Percentiles rank a stretch among this genome's conserved stretches.
These are phyloP conservation scores for Coriaria nepalensis DNA, from an alignment of 306 rosid species.

Conservation along the genomic window DNA sequence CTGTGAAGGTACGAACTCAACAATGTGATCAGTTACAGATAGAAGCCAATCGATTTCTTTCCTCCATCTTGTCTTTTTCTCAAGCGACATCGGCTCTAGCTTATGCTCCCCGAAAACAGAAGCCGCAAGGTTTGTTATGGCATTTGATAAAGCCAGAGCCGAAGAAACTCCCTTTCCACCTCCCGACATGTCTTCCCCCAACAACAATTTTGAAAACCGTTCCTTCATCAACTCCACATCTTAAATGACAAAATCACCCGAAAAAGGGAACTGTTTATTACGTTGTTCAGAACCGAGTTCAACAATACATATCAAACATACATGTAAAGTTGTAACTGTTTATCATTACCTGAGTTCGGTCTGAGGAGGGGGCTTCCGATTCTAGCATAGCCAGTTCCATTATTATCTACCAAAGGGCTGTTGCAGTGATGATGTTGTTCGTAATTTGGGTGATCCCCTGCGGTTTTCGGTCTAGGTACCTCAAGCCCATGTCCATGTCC, in stretches of 20 bases:
- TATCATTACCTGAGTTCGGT: conserved; percentile 28
- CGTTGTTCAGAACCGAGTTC: not conserved
- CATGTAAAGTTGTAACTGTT: no score
- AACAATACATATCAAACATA: not conserved
- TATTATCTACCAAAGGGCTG: conserved; percentile 15
- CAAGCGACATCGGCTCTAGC: conserved; percentile 58
- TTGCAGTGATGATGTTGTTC: conserved; percentile 13
- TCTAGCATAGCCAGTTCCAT: conserved; percentile 8
- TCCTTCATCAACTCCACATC: conserved; percentile 71
- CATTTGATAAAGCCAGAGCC: conserved; percentile 85
- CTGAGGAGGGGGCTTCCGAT: conserved; percentile 15
- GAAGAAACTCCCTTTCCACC: conserved; percentile 98
- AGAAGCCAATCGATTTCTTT: conserved; percentile 83
- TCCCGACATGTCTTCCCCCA: conserved; percentile 98
- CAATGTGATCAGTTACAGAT: conserved; percentile 80
- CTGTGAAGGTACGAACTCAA: conserved; percentile 72
- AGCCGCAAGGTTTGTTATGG: conserved; percentile 79
- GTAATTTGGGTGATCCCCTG: not conserved
- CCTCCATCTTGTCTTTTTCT: conserved; percentile 64
- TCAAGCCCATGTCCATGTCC: conserved; percentile 30
- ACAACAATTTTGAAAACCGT: conserved; percentile 70
- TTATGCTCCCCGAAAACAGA: conserved; percentile 79
- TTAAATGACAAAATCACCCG: conserved; percentile 12
- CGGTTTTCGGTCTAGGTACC: conserved; percentile 12
- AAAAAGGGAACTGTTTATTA: not conserved